Base-by-base conservation (phyloP, 2,329 filamentous ascomycete genomes). In the Colletotrichum coccodes region DNA sequence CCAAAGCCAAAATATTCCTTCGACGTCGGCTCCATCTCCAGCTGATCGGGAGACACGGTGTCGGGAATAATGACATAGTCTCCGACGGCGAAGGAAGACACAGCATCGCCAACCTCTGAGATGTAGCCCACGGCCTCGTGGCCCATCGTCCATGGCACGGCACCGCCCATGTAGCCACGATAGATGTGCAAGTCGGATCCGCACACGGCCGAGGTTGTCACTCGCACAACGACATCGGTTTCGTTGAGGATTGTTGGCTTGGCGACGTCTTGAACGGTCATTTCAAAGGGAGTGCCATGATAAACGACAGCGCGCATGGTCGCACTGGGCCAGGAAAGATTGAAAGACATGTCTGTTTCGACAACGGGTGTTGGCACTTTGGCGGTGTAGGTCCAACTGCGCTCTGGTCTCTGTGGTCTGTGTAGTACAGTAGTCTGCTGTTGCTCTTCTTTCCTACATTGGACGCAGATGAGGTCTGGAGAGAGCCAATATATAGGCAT, bases 91-190 rank as follows among this genome's bases (percentile, higher is more conserved):
- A 83, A 71, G 12, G 73, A 73, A 9, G 71, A 73, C 6, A 82
- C 79, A 14, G 71, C 75, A 7, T 73, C 53, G 4, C 83, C 83
- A 44, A 81, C 68, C 26, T 74, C 71, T 32, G 74, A 71, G 4
- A 83, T 74, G 44, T 77, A 57, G 26, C 81, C 81, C n/a, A 82
- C 76, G 56, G 80, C 79, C 73, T 84, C 81, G 65, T 83, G 80
- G n/a, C 81, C 81, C 14, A 77, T 59, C 4, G 46, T 61, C 9
- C 53, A 76, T 2, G 70, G 58, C 1, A 70, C 23, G 5, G 47
- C 23, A 44, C 71, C 68, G 0, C 68, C 73, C 26, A 49, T 50
- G n/a, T 50, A 40, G 11, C 78, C 78, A 26, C 71, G 75, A 64
- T 79, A 80, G 46, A 71, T 73, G 64, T 80, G 78, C 34, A 80